Evolutionary conservation across 2,329 filamentous ascomycete genomes (phyloP), one percentile per base, ranked within the genome.

Genomic region (Capronia epimyces): DNA sequence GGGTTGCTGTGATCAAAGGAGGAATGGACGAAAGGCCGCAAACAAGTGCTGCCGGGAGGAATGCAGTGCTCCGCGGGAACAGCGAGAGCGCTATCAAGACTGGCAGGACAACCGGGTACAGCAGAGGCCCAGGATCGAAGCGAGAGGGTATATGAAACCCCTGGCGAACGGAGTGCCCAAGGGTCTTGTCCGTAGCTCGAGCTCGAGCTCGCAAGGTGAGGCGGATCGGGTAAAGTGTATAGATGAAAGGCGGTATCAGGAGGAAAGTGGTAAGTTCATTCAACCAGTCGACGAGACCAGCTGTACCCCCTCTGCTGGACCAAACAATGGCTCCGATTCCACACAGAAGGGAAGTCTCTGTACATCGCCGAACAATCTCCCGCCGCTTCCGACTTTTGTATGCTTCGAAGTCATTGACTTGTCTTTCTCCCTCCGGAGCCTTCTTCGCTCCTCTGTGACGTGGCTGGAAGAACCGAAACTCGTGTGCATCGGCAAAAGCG

Each of bases 81-180:
- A 95, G 75, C 8, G 90, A 83, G 3, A 93, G 72, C 1, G 89
- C 83, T 22, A 93, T 84, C 40, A 90, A 75, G 13, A 90, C 70
- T 1, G 90, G 88, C 24, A 95, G 75, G 2, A 83, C 69, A 4
- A 85, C 78, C 15, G 91, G 91, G 65, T 96, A 97, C 50, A 96
- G 69, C n/a, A 95, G 75, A 9, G 90, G 88, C 5, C 91, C 91
- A 2, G 89, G 90, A 64, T 97, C 91, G 68, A 96, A 95, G n/a
- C 80, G 77, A 3, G 81, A 72, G 0, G 89, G 89, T 31, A 95
- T 73, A 34, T 76, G 75, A 61, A 83, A 79, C 43, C 57, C 59
- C 20, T 46, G 42, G 18, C 53, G 48, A 5, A 56, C 16, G 21
- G 59, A 50, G n/a, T 58, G 43, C 9, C 48, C 3, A 15, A 46